These are phyloP conservation scores for Stenogyne calaminthoides DNA, from an alignment of 305 asterid species.

Conservation along the genomic window DNA sequence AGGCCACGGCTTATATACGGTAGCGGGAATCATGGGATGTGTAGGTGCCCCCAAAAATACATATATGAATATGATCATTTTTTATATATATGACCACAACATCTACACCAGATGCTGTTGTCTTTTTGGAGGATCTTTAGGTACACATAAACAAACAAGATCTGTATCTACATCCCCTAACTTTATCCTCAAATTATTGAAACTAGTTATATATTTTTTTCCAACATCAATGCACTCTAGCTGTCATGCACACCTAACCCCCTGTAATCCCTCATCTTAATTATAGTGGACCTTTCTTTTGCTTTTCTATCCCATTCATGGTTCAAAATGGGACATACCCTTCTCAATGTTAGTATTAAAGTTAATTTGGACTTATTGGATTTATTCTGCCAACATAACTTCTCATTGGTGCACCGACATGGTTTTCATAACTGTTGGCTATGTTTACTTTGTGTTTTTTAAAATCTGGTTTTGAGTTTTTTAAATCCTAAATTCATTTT, in stretches of 20 bases:
- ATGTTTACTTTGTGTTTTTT: too few relatives aligned
- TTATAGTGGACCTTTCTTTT: slow-evolving; percentile 26
- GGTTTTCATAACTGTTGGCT: not conserved
- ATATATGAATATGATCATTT: too few relatives aligned
- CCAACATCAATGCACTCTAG: slow-evolving; percentile 45
- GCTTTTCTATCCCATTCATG: slow-evolving; percentile 26
- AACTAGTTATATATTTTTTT: not conserved
- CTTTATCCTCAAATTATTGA: slow-evolving; percentile 28
- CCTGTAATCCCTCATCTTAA: not conserved
- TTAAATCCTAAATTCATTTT: too few relatives aligned
- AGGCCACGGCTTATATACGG: slow-evolving; percentile 36
- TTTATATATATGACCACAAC: too few relatives aligned
- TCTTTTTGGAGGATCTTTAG: slow-evolving; percentile 38
- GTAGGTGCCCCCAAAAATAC: slow-evolving; percentile 19
- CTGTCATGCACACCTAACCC: slow-evolving; percentile 43
- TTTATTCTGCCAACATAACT: not conserved
- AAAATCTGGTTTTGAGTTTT: too few relatives aligned
- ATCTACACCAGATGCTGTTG: slow-evolving; percentile 12
- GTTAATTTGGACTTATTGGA: not conserved
- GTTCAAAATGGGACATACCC: slow-evolving; percentile 34
- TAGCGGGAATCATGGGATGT: slow-evolving; percentile 49
- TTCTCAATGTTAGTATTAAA: not conserved
- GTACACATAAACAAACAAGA: slow-evolving; percentile 28
- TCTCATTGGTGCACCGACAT: not conserved
- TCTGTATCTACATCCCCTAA: slow-evolving; percentile 20